Percentiles rank a stretch among this genome's conserved stretches.
phyloP scores from a whole-genome alignment of 306 rosid species.

The Leucaena leucocephala region DNA sequence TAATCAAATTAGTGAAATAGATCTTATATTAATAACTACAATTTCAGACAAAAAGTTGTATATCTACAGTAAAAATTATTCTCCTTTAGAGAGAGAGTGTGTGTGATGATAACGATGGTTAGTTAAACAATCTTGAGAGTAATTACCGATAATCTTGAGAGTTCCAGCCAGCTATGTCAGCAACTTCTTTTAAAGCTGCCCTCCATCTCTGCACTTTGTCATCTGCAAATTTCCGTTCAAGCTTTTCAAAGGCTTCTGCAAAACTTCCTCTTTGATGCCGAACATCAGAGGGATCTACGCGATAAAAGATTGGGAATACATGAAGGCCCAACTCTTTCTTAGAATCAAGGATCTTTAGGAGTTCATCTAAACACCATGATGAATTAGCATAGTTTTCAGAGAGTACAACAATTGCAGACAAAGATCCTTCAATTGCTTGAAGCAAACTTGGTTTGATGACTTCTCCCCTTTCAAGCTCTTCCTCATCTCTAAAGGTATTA shows the following conservation, averaged over 20 bases:
- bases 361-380: conserved; percentile 27
- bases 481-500: conserved; percentile 24
- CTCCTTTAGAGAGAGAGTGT: not conserved
- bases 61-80: too few relatives aligned
- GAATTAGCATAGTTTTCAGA: conserved; percentile 39
- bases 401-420: conserved; percentile 16
- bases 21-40: too few relatives aligned
- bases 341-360: not conserved
- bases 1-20: too few relatives aligned
- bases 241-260: conserved; percentile 26
- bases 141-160: not conserved
- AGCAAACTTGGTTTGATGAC: not conserved
- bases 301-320: conserved; percentile 31
- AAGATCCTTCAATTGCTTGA: conserved; percentile 24
- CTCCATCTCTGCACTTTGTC: not conserved
- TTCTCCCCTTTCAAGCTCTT: conserved; percentile 19
- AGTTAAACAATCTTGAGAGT: not conserved
- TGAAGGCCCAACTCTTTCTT: not conserved
- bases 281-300: conserved; percentile 29
- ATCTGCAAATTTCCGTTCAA: not conserved
- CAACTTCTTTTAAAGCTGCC: not conserved
- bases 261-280: conserved; percentile 14
- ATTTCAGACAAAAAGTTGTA: too few relatives aligned
- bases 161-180: not conserved
- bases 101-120: too few relatives aligned